phyloP scores from a whole-genome alignment of 495 filamentous ascomycete genomes.

The Tetracladium setigerum region DNA sequence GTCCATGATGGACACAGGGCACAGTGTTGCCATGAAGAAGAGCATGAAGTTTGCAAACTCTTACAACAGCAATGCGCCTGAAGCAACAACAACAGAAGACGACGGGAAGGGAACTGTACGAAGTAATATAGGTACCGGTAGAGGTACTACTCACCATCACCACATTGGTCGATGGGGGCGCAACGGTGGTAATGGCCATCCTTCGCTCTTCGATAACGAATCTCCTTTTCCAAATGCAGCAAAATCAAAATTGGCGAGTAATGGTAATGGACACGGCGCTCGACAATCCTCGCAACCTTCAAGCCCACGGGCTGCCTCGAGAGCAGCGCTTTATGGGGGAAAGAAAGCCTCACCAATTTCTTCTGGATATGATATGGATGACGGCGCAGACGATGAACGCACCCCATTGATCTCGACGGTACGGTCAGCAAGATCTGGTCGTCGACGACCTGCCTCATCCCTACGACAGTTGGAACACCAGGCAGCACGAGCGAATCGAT shows the following conservation, averaged over 20 bases:
- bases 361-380: slow-evolving; percentile 42
- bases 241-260: slow-evolving; percentile 25
- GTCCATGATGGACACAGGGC: slow-evolving; percentile 54
- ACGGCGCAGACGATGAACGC: slow-evolving; percentile 77
- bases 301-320: slow-evolving; percentile 30
- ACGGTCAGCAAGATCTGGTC: slow-evolving; percentile 50
- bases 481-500: slow-evolving; percentile 51
- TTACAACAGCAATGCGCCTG: slow-evolving; percentile 66
- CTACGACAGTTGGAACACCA: slow-evolving; percentile 71
- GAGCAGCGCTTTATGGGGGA: slow-evolving; percentile 26
- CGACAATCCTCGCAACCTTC: slow-evolving; percentile 57
- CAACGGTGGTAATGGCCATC: slow-evolving; percentile 53
- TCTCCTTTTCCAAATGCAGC: slow-evolving; percentile 49
- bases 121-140: slow-evolving; percentile 53
- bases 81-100: slow-evolving; percentile 52
- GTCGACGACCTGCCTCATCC: slow-evolving; percentile 52
- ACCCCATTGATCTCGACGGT: slow-evolving; percentile 62
- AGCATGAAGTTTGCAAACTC: slow-evolving; percentile 86
- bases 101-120: slow-evolving; percentile 53
- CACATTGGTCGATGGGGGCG: slow-evolving; percentile 64
- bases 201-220: slow-evolving; percentile 70
- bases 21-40: slow-evolving; percentile 69
- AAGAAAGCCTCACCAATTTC: slow-evolving; percentile 43
- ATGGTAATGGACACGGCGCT: slow-evolving; percentile 24
- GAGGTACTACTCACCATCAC: slow-evolving; percentile 62